Base-by-base conservation (phyloP, 148 eudicot genomes). In the Chenopodium quinoa region DNA sequence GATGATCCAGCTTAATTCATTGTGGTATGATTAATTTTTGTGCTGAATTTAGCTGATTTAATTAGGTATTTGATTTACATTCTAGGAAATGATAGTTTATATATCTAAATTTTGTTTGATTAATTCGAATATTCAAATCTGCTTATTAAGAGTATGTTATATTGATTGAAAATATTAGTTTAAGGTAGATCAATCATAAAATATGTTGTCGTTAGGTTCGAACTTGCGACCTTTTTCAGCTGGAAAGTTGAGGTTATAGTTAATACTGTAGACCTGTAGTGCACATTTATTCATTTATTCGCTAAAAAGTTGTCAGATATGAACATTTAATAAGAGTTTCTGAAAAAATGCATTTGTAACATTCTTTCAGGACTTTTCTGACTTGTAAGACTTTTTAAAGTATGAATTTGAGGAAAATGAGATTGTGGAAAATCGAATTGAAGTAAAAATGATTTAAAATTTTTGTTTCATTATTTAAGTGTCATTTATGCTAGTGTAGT, bases 241-340 rank as follows among this genome's bases (percentile, higher is more conserved):
- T 27, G 17, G 9, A 8, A n/a, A 9, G 34, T 4, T 19, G 11
- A 20, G 9, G 2, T 62, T 62, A 40, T 54, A 17, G 7, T 62
- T 62, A 9, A 62, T 62, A 22, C 25, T 22, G 10, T 23, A 23
- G 23, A 23, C 23, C 23, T 23, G 23, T 62, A 62, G 25, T 25
- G 10, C 19, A 78, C 40, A 73, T 78, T 48, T 44, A 40, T 56
- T 19, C n/a, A 1, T 46, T 25, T 23, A n/a, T 8, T 67, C 34
- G 48, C 25, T 40, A 58, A 62, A 80, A 73, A 60, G 71, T 7
- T 71, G 80, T 76, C 71, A 63, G 76, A 50, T 74, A 68, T 46
- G 37, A 63, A 69, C 68, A 14, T 82, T 73, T 44, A 71, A 1
- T 77, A 40, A 34, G 25, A 74, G 23, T 32, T 20, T 23, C 67